A percentile compares a stretch with the other conserved stretches of the same genome.
Conservation (phyloP, 495 filamentous ascomycete genomes). For the Xylaria telfairii region DNA sequence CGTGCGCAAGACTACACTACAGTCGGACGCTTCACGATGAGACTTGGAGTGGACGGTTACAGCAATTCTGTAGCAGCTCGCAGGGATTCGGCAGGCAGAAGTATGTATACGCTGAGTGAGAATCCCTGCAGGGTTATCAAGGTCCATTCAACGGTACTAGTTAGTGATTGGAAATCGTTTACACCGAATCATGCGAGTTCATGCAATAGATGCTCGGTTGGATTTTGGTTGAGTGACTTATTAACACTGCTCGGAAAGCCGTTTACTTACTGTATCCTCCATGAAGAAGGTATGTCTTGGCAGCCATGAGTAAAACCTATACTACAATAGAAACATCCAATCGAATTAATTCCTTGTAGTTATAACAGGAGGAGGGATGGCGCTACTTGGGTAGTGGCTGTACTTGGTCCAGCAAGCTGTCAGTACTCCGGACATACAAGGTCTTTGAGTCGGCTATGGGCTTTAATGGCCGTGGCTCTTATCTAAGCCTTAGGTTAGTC, state of each 20-base stretch:
- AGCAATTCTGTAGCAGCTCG: not conserved
- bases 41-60: not conserved
- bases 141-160: not conserved
- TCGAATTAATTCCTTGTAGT: not conserved
- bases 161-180: not conserved
- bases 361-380: not conserved
- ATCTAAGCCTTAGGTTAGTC: not conserved
- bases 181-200: conserved; percentile 17
- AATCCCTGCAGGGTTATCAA: conserved; percentile 5
- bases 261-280: not conserved
- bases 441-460: not conserved
- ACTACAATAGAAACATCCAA: not conserved
- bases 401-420: not conserved
- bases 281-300: not conserved
- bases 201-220: conserved; percentile 14
- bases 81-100: conserved; percentile 18
- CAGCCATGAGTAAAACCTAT: not conserved
- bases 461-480: not conserved
- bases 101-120: not conserved
- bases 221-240: not conserved
- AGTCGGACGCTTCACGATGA: not conserved
- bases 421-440: too few relatives aligned
- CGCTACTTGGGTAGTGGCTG: not conserved
- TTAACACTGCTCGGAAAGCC: not conserved
- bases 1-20: not conserved